Evolutionary conservation across 768 basidiomycete species (phyloP), one percentile per base, ranked within the genome.

Genomic region (Strobilomyces dryophilus): DNA sequence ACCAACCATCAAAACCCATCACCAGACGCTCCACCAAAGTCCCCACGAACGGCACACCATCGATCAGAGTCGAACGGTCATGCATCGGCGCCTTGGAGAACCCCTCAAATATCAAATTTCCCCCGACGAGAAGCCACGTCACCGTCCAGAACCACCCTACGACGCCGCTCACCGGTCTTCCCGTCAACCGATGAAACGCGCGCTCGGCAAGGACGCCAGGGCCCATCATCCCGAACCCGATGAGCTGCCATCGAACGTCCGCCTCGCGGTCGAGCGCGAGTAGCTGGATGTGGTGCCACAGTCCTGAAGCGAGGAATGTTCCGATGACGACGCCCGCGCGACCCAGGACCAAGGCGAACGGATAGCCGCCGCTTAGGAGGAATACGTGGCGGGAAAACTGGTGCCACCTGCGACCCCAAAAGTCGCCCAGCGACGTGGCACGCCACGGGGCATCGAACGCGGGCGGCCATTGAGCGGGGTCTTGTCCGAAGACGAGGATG

Each of bases 191-290:
- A 17, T 31, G 29, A 45, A 52, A 52, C 6, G 36, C 44, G 20
- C 27, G 36, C 20, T 52, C 51, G 5, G 11, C 44, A n/a, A 52
- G 51, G 1, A 52, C 9, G 11, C 51, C 51, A 4, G 20, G 27
- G 8, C 9, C 51, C 51, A 52, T 52, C 51, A 52, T 52, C 44
- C 44, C 51, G 24, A 52, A 52, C 21, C 51, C 51, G 14, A 52
- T 20, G 10, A 37, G 0, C 20, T n/a, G 39, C 44, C 44, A 36
- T 15, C 44, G 3, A 2, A n/a, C 1, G 8, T 39, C 15, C 10
- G 36, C 20, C 10, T 52, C 27, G 29, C 29, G 17, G 8, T 37
- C 50, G 15, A 17, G 5, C 7, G 29, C 17, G 26, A 21, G 20
- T 15, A 45, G 9, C 3, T 17, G 17, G 44, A 52, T 3, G 14